Evolutionary conservation across 441 rosid genomes (phyloP), one percentile per base, ranked within the genome.

Genomic region (Kokia cookei): DNA sequence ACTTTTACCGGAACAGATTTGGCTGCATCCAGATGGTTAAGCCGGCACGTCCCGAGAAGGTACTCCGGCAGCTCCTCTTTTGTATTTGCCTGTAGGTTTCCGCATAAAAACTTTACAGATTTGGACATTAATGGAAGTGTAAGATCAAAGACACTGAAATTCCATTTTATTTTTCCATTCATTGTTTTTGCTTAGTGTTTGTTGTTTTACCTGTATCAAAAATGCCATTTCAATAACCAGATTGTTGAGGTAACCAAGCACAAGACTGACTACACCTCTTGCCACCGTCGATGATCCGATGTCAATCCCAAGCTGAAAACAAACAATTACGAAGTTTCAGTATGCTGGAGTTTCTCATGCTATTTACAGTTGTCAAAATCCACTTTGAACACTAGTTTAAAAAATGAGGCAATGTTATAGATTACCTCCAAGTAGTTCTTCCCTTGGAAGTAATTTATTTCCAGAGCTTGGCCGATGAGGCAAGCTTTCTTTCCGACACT

Each of bases 401-500:
- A 37, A 68, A 17, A 32, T 12, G 12, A 8, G 54, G n/a, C 37
- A 15, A 53, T 54, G 50, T 54, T 48, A 48, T 51, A 76, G 15
- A 73, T 54, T 87, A 93, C 99, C 99, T 95, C 99, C 47, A 95
- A 78, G 82, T 91, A 95, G 90, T 93, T 95, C 75, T 84, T 86
- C 80, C 98, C 99, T 13, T 43, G 91, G 78, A 93, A 91, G 86
- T 95, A 95, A 79, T 90, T 93, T 66, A 93, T 88, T 80, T 89
- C 94, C 75, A 95, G 91, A 12, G 99, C 99, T 81, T 95, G 99
- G 73, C 98, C 99, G 77, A 93, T 78, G 78, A 95, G 85, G 83
- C 99, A 95, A 40, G 98, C 97, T 86, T 93, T 95, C 83, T 93
- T 95, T 73, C 99, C 99, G 5, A 95, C 99, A 78, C 99, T 95